Base-by-base conservation (phyloP, 164 flowering plant genomes). In the Litsea cubeba region DNA sequence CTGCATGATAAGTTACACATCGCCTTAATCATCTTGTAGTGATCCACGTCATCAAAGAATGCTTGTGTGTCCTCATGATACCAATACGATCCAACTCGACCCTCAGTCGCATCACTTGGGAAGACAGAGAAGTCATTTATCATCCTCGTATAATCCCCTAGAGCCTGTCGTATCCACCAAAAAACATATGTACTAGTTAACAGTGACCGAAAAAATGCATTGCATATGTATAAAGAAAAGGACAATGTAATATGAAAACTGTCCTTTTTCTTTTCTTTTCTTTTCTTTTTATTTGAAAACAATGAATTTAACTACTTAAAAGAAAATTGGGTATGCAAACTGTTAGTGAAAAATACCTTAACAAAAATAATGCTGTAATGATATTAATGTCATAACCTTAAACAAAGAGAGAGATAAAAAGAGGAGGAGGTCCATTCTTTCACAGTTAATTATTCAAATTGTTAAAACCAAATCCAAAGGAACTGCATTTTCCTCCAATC, bases 1-100 rank as follows among this genome's bases (percentile, higher is more conserved):
- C 87, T 87, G 77, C 97, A 95, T 0, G 98, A 95, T 32, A 95
- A 92, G 81, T 84, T 87, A 80, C 99, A 95, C 98, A 93, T 95
- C 20, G 96, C 99, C 81, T 88, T 92, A 76, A 93, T 80, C 95
- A 92, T 93, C 83, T 77, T 91, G 83, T 93, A 93, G 74, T 95
- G 98, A 69, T 95, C 98, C 65, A 79, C 65, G 76, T 95, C 99
- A 74, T 93, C 97, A 79, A 95, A 93, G 71, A 84, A 88, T 3
- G 92, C 86, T 70, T 88, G 89, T 20, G 95, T 88, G 72, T 87
- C 99, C 72, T 92, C 97, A 80, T 93, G 99, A 69, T 85, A 95
- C 98, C 96, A 92, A 75, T 88, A 93, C 20, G 26, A 51, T 35
- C 98, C 97, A 12, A 85, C 81, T 23, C 73, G 79, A 57, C 99